Evolutionary conservation across 2,329 filamentous ascomycete species (phyloP).

Genomic region (Furcasterigmium sp.): DNA sequence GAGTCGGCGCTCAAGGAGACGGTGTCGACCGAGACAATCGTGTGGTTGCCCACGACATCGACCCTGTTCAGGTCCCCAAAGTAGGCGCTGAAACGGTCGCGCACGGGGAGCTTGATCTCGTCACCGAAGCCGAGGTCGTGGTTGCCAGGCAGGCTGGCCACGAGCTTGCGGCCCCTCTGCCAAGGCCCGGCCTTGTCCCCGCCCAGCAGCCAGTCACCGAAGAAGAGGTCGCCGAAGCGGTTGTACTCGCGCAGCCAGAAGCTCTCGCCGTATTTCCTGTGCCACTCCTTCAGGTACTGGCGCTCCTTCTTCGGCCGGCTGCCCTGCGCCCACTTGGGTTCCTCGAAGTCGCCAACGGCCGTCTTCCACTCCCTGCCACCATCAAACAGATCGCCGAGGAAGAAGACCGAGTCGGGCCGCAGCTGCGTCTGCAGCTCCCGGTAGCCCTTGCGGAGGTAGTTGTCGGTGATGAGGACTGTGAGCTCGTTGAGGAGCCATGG

Average conservation of each 20-base stretch:
- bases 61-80: slow-evolving; percentile 91
- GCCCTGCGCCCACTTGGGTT: slow-evolving; percentile 52
- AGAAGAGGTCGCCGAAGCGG: slow-evolving; percentile 83
- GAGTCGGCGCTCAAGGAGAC: slow-evolving; percentile 76
- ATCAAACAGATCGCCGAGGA: slow-evolving; percentile 92
- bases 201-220: slow-evolving; percentile 59
- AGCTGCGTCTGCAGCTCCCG: slow-evolving; percentile 69
- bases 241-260: slow-evolving; percentile 87
- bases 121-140: slow-evolving; percentile 91
- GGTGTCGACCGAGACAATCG: slow-evolving; percentile 85
- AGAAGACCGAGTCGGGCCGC: slow-evolving; percentile 82
- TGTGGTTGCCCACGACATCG: slow-evolving; percentile 90
- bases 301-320: slow-evolving; percentile 47
- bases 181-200: slow-evolving; percentile 49
- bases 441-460: slow-evolving; percentile 82
- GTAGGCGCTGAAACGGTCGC: slow-evolving; percentile 77
- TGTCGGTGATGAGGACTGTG: slow-evolving; percentile 67
- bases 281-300: slow-evolving; percentile 58
- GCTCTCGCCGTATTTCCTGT: slow-evolving; percentile 68
- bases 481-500: slow-evolving; percentile 52
- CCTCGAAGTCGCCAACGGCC: slow-evolving; percentile 49
- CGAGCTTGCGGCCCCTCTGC: slow-evolving; percentile 67
- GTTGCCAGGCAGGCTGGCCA: slow-evolving; percentile 85
- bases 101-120: slow-evolving; percentile 74
- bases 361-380: slow-evolving; percentile 95